Base-by-base conservation (phyloP, 345 rosid species). In the Gossypium stocksii region DNA sequence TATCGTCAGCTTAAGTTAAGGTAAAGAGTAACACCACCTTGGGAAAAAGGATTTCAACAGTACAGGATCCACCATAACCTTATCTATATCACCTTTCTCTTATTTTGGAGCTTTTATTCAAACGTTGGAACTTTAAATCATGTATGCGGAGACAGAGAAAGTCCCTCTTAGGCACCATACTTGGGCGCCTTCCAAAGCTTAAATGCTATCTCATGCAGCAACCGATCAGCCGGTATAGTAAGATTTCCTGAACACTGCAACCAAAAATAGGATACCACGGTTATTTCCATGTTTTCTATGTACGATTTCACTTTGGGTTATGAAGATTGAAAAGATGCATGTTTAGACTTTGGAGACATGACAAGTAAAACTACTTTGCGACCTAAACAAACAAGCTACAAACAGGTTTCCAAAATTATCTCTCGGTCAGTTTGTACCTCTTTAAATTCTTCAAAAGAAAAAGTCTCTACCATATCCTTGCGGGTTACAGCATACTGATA, bases 141-240 rank as follows among this genome's bases (percentile, higher is more conserved):
- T 41, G 53, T 15, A 46, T 45, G 34, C 25, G 44, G 46, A 61
- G 43, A 57, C 22, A 20, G 45, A 43, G 7, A 12, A 54, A 29
- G 17, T 54, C 23, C 29, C 52, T 41, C 9, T 84, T 77, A 95
- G 7, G 99, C 98, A 74, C 99, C 99, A 77, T 95, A 95, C 78
- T 93, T 95, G n/a, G 99, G 97, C 48, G 98, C 98, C 81, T 93
- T 93, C 99, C 98, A 95, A 22, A 90, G 93, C 84, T 95, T 95
- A 80, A 95, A 95, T 27, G 99, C 99, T 46, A 95, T 85, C 79
- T 95, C 99, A n/a, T 95, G 94, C 79, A 95, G 78, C 77, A 93
- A 85, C 81, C 99, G 84, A 75, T 95, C 98, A 29, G 88, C 99
- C 10, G 98, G 98, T 84, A 95, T 89, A 67, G 80, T 91, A 14